Base-by-base conservation (phyloP, 2,329 filamentous ascomycete species). In the Helotiales sp. region DNA sequence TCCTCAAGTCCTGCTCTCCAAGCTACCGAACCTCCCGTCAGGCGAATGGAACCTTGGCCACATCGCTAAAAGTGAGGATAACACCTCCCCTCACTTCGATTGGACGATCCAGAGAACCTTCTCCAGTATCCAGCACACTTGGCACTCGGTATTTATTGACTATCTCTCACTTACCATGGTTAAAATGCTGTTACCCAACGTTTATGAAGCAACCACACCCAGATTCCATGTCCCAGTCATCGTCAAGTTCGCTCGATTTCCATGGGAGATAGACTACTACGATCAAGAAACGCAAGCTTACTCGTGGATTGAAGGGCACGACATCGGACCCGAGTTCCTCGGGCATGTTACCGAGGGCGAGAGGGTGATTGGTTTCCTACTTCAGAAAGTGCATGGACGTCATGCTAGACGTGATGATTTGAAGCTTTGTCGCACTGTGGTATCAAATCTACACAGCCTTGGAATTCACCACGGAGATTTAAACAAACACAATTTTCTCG, bases 391-490 rank as follows among this genome's bases (percentile, higher is more conserved):
- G 3, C 57, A 61, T 3, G 70, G 71, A 43, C 69, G 69, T 6
- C 64, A 70, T 20, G 77, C 77, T 20, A 66, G 20, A 3, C 63
- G 61, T 4, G 68, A 68, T 2, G 77, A 79, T 54, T 40, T 78
- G 1, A 26, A 10, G 1, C 47, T 61, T 0, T 80, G 78, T 68
- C 67, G 69, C 43, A 13, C 17, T 1, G 61, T 59, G 10, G 61
- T 80, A 15, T 6, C 13, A 17, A 71, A 68, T 55, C 68, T 81
- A 54, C 79, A 81, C 65, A 4, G 34, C 1, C 58, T 80, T 13
- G 75, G 77, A 0, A 75, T 80, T 47, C 69, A 71, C 64, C 77
- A 80, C 65, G 78, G 78, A 1, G 77, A 80, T 69, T 71, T 79
- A 58, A 79, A 80, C 67, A 76, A 73, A 63, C 65, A 78, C 67